Evolutionary conservation across 176 grass and related monocot species (phyloP), one percentile per base, ranked within the genome.

Genomic region (Coix lacrymajobi): DNA sequence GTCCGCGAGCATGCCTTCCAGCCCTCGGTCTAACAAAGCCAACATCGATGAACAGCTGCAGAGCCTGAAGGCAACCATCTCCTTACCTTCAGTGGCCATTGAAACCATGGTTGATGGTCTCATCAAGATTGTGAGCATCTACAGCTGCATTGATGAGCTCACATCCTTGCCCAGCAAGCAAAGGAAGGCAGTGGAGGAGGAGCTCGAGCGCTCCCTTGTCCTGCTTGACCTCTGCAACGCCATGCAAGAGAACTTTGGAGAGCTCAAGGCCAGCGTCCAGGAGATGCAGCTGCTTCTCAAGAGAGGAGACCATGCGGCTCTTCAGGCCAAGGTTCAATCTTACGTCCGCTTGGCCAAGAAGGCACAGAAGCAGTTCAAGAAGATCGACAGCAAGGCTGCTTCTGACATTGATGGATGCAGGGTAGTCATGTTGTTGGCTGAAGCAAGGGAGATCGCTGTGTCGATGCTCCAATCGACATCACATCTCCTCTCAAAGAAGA

Each of bases 151-250:
- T 22, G 39, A 85, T 54, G 68, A 89, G 67, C 66, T 91, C 3
- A 64, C 81, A 32, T 71, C n/a, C 68, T 49, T 87, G 69, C 87
- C 68, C 22, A 82, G 73, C 84, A 87, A 73, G 61, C 84, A 93
- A 24, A 84, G 81, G 75, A 90, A 81, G 63, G 73, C 67, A 56
- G 33, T 97, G 11, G 89, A 97, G 71, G 58, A 69, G 49, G 88
- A 94, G 64, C 72, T 80, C 5, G 86, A 88, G 49, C 39, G 14
- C 26, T 94, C 92, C 15, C 76, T 88, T 20, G 25, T 46, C 44
- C 62, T 88, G 2, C 48, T 94, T 31, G 92, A 94, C 70, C 69
- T 88, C 62, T 94, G 86, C 56, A 76, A 65, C 7, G 33, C 57
- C 13, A 52, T 88, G 79, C 80, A 85, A 38, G 75, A 86, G 38